These are phyloP conservation scores for Parasitella parasitica DNA, from an alignment of 371 early-diverging fungal genomes.

Conservation along the genomic window DNA sequence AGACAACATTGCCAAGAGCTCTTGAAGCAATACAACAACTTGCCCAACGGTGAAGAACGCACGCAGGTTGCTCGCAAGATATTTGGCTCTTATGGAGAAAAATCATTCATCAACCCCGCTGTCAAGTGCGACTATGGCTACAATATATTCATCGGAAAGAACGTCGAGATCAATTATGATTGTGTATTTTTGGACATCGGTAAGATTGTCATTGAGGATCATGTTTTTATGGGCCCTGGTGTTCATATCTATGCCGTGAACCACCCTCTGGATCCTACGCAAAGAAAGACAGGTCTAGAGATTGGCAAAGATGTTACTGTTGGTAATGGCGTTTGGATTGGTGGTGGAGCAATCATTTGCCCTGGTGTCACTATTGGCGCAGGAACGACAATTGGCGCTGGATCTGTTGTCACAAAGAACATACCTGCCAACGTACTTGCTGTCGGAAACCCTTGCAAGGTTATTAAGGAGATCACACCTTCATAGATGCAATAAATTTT, in stretches of 20 bases:
- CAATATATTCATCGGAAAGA: constrained; percentile 69
- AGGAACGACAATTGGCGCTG: constrained; percentile 59
- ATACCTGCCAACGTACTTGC: constrained; percentile 73
- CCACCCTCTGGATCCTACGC: constrained; percentile 66
- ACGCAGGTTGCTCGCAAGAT: constrained; percentile 44
- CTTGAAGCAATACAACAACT: constrained; percentile 43
- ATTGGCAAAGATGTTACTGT: constrained; percentile 41
- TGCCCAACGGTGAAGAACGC: constrained; percentile 28
- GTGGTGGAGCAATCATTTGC: constrained; percentile 69
- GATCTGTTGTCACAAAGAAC: constrained; percentile 77
- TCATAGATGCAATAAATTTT: not conserved
- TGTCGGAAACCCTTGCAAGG: constrained; percentile 82
- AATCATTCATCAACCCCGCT: constrained; percentile 59
- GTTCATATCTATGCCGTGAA: constrained; percentile 78
- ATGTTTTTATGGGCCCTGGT: constrained; percentile 72
- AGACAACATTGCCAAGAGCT: constrained; percentile 46
- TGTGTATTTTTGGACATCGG: constrained; percentile 69
- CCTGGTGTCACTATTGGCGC: constrained; percentile 87
- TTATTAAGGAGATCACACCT: constrained; percentile 38
- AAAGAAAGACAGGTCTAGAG: constrained; percentile 29
- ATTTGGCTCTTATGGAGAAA: constrained; percentile 54
- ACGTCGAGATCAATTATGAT: constrained; percentile 69
- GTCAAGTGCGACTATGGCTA: constrained; percentile 73
- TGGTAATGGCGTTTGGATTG: constrained; percentile 73
- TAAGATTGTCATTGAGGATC: constrained; percentile 65